Conservation (phyloP, 108 stramenopile genomes). For the Hondaea fermentalgiana region DNA sequence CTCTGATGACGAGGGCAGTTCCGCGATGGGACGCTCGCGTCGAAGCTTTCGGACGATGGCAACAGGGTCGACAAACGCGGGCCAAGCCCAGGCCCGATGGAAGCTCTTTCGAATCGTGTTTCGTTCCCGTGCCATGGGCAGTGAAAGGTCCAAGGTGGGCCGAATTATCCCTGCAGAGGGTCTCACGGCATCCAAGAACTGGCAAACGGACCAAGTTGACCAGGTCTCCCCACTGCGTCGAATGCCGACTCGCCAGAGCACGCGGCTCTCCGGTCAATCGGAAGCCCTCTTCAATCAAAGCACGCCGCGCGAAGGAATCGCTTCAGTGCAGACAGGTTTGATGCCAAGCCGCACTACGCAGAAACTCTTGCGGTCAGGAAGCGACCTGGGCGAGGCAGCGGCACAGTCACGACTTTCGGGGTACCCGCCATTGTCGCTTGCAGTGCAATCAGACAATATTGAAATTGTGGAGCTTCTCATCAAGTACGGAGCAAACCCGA, state of each 20-base stretch:
- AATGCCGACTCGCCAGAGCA: not conserved
- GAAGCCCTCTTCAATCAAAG: not conserved
- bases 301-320: not conserved
- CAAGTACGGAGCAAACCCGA: not conserved
- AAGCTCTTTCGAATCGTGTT: not conserved
- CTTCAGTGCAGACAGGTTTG: not conserved
- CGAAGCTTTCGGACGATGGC: too few species aligned
- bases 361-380: not conserved
- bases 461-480: conserved; percentile 4
- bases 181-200: not conserved
- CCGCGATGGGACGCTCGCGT: too few species aligned
- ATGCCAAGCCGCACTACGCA: too few species aligned
- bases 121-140: not conserved
- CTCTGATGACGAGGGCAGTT: not conserved
- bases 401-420: not conserved
- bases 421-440: not conserved
- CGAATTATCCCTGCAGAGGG: not conserved
- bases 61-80: too few species aligned
- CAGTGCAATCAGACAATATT: not conserved
- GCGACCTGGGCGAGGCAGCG: not conserved
- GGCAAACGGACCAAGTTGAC: not conserved
- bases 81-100: not conserved
- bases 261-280: not conserved
- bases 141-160: not conserved
- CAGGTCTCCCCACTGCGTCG: not conserved